Percentiles rank a stretch among this genome's conserved stretches.
Evolutionary conservation across 371 early-diverging fungal species (phyloP).

Genomic region (Mucor racemosus): DNA sequence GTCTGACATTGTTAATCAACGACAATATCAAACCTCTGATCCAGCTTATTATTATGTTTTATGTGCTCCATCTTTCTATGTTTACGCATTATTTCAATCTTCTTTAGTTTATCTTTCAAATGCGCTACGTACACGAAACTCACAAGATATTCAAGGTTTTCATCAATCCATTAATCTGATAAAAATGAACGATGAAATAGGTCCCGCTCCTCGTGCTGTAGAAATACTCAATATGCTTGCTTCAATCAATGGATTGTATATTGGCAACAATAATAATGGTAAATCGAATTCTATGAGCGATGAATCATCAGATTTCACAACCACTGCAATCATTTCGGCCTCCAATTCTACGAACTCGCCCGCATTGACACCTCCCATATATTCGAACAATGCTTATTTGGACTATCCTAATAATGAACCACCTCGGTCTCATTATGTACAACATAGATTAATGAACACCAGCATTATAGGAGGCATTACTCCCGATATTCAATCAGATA

Average conservation of each 20-base stretch:
- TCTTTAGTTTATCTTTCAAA: conserved; percentile 42
- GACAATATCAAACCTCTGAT: conserved; percentile 21
- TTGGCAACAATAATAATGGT: conserved; percentile 20
- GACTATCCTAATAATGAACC: background rate
- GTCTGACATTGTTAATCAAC: conserved; percentile 28
- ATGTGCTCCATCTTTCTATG: conserved; percentile 45
- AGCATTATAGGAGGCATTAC: conserved; percentile 50
- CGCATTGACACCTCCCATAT: background rate
- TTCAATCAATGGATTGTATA: conserved; percentile 31
- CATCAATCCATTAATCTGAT: conserved; percentile 28
- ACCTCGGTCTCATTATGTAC: conserved; percentile 34
- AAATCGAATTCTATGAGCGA: conserved; percentile 18
- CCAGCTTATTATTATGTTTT: conserved; percentile 32
- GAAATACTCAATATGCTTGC: conserved; percentile 42
- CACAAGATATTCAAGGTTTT: conserved; percentile 14
- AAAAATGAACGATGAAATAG: conserved; percentile 23
- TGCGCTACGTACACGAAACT: conserved; percentile 28
- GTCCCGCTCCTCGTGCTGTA: conserved; percentile 39
- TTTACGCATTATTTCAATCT: conserved; percentile 56
- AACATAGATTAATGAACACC: conserved; percentile 45
- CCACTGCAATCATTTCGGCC: background rate
- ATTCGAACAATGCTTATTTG: background rate
- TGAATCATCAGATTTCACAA: background rate
- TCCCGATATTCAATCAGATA: conserved; percentile 30
- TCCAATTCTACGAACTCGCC: background rate